phyloP scores from a whole-genome alignment of 805 yeast species.

The Saturnispora saitoi region DNA sequence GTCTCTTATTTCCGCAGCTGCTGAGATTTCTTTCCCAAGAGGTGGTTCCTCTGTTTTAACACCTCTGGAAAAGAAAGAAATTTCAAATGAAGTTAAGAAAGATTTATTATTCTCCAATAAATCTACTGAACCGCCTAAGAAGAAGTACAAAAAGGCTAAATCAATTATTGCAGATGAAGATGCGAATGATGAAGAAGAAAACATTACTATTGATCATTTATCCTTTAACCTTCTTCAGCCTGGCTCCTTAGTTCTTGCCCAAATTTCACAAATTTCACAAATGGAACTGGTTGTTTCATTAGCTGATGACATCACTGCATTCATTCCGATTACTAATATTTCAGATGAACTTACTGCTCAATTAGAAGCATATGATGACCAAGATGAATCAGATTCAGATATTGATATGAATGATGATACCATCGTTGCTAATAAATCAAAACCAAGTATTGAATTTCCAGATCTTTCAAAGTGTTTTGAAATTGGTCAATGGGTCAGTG shows the following conservation, averaged over 20 bases:
- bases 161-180: constrained; percentile 23
- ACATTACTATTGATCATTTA: constrained; percentile 50
- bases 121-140: constrained; percentile 22
- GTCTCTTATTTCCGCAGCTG: constrained; percentile 22
- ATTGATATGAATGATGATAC: constrained; percentile 16
- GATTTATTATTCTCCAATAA: constrained; percentile 58
- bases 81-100: constrained; percentile 82
- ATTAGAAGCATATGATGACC: constrained; percentile 51
- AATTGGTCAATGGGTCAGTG: constrained; percentile 82
- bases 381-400: constrained; percentile 33
- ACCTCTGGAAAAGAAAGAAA: constrained; percentile 85
- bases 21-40: constrained; percentile 77
- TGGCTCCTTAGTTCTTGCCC: constrained; percentile 74
- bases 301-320: constrained; percentile 77
- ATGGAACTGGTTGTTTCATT: constrained; percentile 61
- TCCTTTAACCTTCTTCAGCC: constrained; percentile 53
- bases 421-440: constrained; percentile 22
- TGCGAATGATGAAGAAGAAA: constrained; percentile 17
- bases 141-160: constrained; percentile 25
- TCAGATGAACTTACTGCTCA: constrained; percentile 51
- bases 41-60: constrained; percentile 86
- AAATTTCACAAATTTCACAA: constrained; percentile 50
- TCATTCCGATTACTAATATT: constrained; percentile 63
- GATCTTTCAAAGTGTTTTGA: constrained; percentile 44
- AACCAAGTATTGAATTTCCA: constrained; percentile 42